Conservation (phyloP, 2,329 filamentous ascomycete genomes). For the Paracoccidioides brasiliensis region DNA sequence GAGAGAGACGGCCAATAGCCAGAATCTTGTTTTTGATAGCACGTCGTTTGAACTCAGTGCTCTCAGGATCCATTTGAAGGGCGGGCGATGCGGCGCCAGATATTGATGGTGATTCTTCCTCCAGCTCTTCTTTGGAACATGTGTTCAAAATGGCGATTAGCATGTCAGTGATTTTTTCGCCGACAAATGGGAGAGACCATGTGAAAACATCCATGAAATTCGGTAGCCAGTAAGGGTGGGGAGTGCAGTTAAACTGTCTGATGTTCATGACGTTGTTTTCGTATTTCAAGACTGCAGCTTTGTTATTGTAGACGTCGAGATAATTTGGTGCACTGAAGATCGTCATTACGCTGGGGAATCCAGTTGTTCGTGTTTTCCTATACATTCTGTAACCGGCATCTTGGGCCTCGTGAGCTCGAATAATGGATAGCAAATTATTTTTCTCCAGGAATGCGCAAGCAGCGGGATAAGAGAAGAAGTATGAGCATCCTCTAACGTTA, state of each 20-base stretch:
- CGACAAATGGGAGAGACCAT: constrained; percentile 98
- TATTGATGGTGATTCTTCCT: constrained; percentile 68
- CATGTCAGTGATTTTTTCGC: constrained; percentile 99
- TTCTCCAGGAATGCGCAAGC: constrained; percentile 97
- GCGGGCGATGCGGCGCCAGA: constrained; percentile 64
- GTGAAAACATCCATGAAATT: constrained; percentile 99
- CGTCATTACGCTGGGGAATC: constrained; percentile 98
- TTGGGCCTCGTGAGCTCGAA: constrained; percentile 94
- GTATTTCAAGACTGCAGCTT: constrained; percentile 96
- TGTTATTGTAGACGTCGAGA: constrained; percentile 99
- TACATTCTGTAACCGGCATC: constrained; percentile 99
- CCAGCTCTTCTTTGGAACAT: constrained; percentile 96
- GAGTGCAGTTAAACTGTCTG: constrained; percentile 97
- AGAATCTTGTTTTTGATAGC: constrained; percentile 99
- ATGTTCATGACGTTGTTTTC: constrained; percentile 99
- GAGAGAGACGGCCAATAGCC: constrained; percentile 87
- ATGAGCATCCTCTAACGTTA: constrained; percentile 94
- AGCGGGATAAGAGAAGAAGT: constrained; percentile 97
- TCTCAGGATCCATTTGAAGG: constrained; percentile 60
- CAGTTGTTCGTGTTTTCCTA: constrained; percentile 91
- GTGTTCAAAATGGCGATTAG: constrained; percentile 96
- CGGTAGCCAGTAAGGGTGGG: constrained; percentile 96
- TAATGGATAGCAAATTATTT: constrained; percentile 94
- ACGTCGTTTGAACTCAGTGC: constrained; percentile 82
- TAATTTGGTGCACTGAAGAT: constrained; percentile 99